Evolutionary conservation across 2,329 filamentous ascomycete species (phyloP).

Genomic region (Exophiala phaeomuriformis): DNA sequence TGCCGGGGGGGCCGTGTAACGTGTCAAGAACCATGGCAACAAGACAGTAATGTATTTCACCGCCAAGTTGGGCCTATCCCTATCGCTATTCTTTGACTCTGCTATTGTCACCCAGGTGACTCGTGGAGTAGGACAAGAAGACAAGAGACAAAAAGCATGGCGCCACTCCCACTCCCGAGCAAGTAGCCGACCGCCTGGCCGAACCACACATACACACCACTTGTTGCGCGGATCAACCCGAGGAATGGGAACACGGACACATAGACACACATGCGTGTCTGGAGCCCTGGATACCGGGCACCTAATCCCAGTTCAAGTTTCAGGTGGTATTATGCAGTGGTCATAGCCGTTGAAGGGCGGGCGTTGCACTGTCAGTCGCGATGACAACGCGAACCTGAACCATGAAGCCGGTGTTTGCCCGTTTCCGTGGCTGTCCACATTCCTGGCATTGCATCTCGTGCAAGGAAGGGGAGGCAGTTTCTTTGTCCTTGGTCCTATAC

Average conservation of each 20-base stretch:
- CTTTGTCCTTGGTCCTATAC: slow-evolving; percentile 1
- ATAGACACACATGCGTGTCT: neutral
- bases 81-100: too few species aligned
- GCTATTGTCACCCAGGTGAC: neutral
- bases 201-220: neutral
- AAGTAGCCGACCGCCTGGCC: neutral
- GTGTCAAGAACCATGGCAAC: too few species aligned
- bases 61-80: too few species aligned
- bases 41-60: too few species aligned
- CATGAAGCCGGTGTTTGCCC: neutral
- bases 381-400: neutral
- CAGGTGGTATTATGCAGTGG: neutral
- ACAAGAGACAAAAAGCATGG: neutral
- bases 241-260: slow-evolving; percentile 17
- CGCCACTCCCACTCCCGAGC: neutral
- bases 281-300: neutral
- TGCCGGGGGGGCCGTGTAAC: too few species aligned
- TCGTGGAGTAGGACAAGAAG: slow-evolving; percentile 2
- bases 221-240: slow-evolving; percentile 7
- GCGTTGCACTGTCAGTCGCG: neutral
- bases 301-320: slow-evolving; percentile 1
- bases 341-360: neutral
- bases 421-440: slow-evolving; percentile 8
- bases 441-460: neutral
- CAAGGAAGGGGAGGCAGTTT: neutral